Evolutionary conservation across 2,329 filamentous ascomycete species (phyloP), one percentile per base, ranked within the genome.

Genomic region (Botrytis fragariae): DNA sequence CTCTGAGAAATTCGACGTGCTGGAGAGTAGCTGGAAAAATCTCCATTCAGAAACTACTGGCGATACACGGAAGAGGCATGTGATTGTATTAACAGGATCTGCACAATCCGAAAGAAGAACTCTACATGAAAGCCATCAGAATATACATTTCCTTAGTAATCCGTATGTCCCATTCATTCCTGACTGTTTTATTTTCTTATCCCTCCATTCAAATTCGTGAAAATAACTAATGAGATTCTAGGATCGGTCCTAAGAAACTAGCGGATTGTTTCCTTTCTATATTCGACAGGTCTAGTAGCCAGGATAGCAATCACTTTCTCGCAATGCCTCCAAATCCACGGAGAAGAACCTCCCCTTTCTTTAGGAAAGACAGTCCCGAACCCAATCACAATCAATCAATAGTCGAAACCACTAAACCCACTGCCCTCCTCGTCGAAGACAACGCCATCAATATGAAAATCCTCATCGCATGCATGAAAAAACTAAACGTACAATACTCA

Each of bases 361-460:
- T n/a, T n/a, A n/a, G n/a, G n/a, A n/a, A n/a, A n/a, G n/a, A n/a
- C n/a, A n/a, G n/a, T n/a, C n/a, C n/a, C n/a, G n/a, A n/a, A n/a
- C n/a, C n/a, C n/a, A n/a, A n/a, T n/a, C n/a, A n/a, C n/a, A n/a
- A n/a, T n/a, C n/a, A n/a, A n/a, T n/a, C n/a, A n/a, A n/a, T n/a
- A n/a, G n/a, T n/a, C n/a, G n/a, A n/a, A n/a, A n/a, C 37, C 16
- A 39, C 44, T 1, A 45, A 72, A 44, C 37, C 62, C 1, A 44
- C 68, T 14, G 37, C 72, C n/a, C 72, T 76, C 20, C 57, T 81
- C 4, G 81, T 83, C 3, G 81, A 84, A 72, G 82, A 83, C 70
- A 83, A 83, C 68, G 77, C 77, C 4, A 80, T 83, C 73, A 83
- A 83, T 63, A 72, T 83, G 64, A 80, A 81, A 70, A 59, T 78